phyloP scores from a whole-genome alignment of 2,329 filamentous ascomycete genomes.

The Aspergillus sp. region DNA sequence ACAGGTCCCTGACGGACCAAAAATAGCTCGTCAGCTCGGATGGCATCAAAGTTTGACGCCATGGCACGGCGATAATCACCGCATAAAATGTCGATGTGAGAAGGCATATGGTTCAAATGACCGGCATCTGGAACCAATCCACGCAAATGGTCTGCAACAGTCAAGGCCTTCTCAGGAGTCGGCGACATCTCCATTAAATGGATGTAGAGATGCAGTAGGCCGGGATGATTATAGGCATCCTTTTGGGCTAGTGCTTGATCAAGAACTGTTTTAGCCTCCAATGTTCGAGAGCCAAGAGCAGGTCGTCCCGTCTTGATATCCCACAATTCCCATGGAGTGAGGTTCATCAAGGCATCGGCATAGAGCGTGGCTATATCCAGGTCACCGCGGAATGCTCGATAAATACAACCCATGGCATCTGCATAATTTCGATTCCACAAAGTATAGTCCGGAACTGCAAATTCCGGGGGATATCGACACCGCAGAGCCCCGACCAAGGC shows the following conservation, averaged over 20 bases:
- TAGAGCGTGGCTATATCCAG: conserved; percentile 55
- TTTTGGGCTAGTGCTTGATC: conserved; percentile 48
- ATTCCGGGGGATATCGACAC: conserved; percentile 49
- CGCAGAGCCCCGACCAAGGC: conserved; percentile 56
- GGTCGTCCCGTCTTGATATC: conserved; percentile 51
- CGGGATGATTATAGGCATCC: conserved; percentile 50
- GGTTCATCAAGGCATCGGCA: conserved; percentile 57
- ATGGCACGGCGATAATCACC: conserved; percentile 62
- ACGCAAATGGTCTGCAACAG: conserved; percentile 48
- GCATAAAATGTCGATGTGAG: conserved; percentile 62
- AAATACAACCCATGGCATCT: conserved; percentile 50
- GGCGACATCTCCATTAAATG: conserved; percentile 69
- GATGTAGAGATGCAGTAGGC: conserved; percentile 64
- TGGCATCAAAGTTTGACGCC: conserved; percentile 55
- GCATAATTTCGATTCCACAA: conserved; percentile 53
- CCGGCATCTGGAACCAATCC: conserved; percentile 58
- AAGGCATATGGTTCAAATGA: conserved; percentile 66
- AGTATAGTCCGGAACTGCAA: conserved; percentile 41
- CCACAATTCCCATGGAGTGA: conserved; percentile 57
- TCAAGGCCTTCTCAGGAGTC: conserved; percentile 53
- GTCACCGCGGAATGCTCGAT: conserved; percentile 44
- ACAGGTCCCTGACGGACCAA: conserved; percentile 48
- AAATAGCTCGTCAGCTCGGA: conserved; percentile 58
- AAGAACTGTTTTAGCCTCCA: conserved; percentile 50
- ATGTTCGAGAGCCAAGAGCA: conserved; percentile 44